phyloP scores from a whole-genome alignment of 2,329 filamentous ascomycete species.

The Trichophyton schoenleinii region DNA sequence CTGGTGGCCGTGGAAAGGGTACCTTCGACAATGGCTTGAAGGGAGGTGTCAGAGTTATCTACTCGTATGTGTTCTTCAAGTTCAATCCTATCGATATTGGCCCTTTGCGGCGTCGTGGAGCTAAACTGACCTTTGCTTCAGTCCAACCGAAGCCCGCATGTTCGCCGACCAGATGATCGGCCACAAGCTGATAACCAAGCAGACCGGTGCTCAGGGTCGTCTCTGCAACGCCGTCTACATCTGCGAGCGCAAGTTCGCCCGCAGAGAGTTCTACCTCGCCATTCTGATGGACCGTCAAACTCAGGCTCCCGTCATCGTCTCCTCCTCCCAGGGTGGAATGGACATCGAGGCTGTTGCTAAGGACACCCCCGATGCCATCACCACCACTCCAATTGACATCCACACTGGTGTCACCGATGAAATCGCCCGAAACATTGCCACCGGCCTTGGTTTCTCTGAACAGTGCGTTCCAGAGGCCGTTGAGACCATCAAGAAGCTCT shows the following conservation, averaged over 20 bases:
- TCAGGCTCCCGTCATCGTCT: conserved; percentile 89
- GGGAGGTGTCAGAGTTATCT: conserved; percentile 96
- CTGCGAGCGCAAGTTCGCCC: conserved; percentile 98
- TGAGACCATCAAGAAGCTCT: conserved; percentile 95
- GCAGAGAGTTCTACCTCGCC: conserved; percentile 96
- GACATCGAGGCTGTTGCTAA: conserved; percentile 98
- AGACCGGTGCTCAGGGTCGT: conserved; percentile 85
- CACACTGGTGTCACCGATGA: conserved; percentile 91
- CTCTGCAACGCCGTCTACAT: conserved; percentile 98
- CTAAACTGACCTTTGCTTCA: conserved; percentile 20
- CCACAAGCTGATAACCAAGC: conserved; percentile 98
- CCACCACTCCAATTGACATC: conserved; percentile 87
- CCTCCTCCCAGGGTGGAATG: conserved; percentile 97
- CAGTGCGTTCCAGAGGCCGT: conserved; percentile 94
- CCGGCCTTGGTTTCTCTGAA: conserved; percentile 90
- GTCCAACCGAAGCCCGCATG: conserved; percentile 84
- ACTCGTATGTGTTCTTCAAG: conserved; percentile 51
- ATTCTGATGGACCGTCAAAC: conserved; percentile 93
- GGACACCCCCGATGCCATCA: conserved; percentile 91
- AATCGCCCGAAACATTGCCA: conserved; percentile 78
- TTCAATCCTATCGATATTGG: neutral
- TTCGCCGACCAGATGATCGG: conserved; percentile 99
- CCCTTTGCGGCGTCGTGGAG: neutral
- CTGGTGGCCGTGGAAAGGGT: conserved; percentile 94
- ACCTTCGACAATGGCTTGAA: conserved; percentile 97